phyloP scores from a whole-genome alignment of 2,329 filamentous ascomycete genomes.

The Claviceps humidiphila region DNA sequence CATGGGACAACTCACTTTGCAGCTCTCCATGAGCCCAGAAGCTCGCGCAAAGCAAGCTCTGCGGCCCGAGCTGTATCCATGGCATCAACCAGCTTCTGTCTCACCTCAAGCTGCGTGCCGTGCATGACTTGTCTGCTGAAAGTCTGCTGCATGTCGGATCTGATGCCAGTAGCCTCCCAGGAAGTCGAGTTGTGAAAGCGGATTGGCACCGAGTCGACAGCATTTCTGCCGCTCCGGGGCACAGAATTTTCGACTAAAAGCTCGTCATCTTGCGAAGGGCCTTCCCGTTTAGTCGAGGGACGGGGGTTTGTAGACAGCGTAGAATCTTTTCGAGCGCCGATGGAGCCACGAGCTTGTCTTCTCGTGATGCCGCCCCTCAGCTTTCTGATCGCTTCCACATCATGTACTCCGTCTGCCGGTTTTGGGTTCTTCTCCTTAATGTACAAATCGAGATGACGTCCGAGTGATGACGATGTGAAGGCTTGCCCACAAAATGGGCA shows the following conservation, averaged over 20 bases:
- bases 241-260: constrained; percentile 24
- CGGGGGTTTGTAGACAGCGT: constrained; percentile 41
- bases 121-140: constrained; percentile 39
- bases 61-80: constrained; percentile 70
- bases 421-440: constrained; percentile 91
- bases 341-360: constrained; percentile 60
- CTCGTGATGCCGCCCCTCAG: constrained; percentile 76
- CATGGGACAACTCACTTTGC: constrained; percentile 53
- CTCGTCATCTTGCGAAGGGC: constrained; percentile 26
- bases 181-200: constrained; percentile 43
- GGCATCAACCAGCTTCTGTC: constrained; percentile 52
- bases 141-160: constrained; percentile 22
- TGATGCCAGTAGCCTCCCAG: constrained; percentile 68
- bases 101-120: constrained; percentile 51
- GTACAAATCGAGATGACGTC: constrained; percentile 86
- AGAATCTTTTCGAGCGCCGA: constrained; percentile 44
- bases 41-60: constrained; percentile 71
- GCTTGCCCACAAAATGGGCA: constrained; percentile 81
- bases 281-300: constrained; percentile 25
- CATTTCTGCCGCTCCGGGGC: constrained; percentile 28
- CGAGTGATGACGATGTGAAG: constrained; percentile 88
- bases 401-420: constrained; percentile 70
- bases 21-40: constrained; percentile 68
- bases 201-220: constrained; percentile 35
- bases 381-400: constrained; percentile 79